A percentile compares a stretch with the other conserved stretches of the same genome.
Evolutionary conservation across 805 yeast species (phyloP).

Genomic region (Myxozyma vanderwaltii): DNA sequence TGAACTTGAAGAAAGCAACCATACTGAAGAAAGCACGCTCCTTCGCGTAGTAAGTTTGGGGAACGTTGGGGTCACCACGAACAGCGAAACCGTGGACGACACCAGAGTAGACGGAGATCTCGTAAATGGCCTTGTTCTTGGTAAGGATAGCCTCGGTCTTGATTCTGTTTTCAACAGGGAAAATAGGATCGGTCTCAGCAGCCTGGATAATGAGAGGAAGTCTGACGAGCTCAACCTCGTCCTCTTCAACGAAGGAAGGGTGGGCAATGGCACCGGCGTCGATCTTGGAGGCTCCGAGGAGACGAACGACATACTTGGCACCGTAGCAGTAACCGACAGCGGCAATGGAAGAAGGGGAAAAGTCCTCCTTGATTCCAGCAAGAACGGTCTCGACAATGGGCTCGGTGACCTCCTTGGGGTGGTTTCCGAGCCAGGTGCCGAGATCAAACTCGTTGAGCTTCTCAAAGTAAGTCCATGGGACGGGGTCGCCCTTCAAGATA

Average conservation of each 20-base stretch:
- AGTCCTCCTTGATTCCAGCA: conserved; percentile 48
- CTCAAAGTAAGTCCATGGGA: conserved; percentile 40
- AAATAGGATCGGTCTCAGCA: conserved; percentile 66
- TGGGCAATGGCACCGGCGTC: conserved; percentile 78
- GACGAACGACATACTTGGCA: conserved; percentile 66
- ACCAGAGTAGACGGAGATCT: conserved; percentile 62
- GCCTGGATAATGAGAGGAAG: conserved; percentile 70
- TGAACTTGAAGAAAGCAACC: conserved; percentile 25
- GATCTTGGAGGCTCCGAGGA: conserved; percentile 46
- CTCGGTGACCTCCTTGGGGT: conserved; percentile 51
- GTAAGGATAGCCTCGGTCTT: conserved; percentile 60
- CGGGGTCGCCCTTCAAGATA: conserved; percentile 59
- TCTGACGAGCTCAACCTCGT: conserved; percentile 63
- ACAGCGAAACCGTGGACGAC: conserved; percentile 77
- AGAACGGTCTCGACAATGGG: conserved; percentile 56
- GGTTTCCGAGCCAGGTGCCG: conserved; percentile 56
- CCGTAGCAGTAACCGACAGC: conserved; percentile 85
- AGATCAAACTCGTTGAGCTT: conserved; percentile 35
- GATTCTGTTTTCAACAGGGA: conserved; percentile 64
- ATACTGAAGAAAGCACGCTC: conserved; percentile 29
- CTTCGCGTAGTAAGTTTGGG: conserved; percentile 29
- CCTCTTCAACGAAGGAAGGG: conserved; percentile 71
- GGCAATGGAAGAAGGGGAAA: conserved; percentile 53
- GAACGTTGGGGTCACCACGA: conserved; percentile 30
- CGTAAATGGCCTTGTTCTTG: conserved; percentile 58